Evolutionary conservation across 371 early-diverging fungal genomes (phyloP).

Genomic region (Neoconidiobolus thromboides): DNA sequence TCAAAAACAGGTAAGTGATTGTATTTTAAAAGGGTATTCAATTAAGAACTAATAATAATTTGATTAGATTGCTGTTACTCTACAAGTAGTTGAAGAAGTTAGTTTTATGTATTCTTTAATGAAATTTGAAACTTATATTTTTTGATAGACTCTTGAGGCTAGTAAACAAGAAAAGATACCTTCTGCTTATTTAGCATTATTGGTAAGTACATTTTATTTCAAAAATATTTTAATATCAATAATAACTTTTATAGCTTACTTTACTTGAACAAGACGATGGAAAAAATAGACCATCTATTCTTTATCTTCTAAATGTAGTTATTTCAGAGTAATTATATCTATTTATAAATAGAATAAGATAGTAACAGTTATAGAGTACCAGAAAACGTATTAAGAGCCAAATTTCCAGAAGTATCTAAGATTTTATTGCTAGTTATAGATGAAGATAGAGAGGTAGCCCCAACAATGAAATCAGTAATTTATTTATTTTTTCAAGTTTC

Average conservation of each 20-base stretch:
- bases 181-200: conserved; percentile 72
- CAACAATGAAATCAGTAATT: conserved; percentile 39
- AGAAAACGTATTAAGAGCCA: conserved; percentile 34
- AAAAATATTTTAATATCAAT: background rate
- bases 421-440: conserved; percentile 35
- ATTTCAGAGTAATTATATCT: conserved; percentile 38
- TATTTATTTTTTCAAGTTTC: background rate
- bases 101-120: background rate
- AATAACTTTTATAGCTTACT: conserved; percentile 38
- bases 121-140: conserved; percentile 4
- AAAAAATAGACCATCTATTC: conserved; percentile 40
- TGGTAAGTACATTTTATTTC: conserved; percentile 25
- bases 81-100: conserved; percentile 76
- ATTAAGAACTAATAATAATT: background rate
- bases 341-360: conserved; percentile 11
- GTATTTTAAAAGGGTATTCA: background rate
- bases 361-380: conserved; percentile 21
- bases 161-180: conserved; percentile 42
- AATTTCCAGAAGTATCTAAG: conserved; percentile 34
- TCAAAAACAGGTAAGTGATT: conserved; percentile 38
- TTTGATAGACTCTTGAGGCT: conserved; percentile 44
- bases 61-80: conserved; percentile 39
- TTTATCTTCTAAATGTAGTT: conserved; percentile 63
- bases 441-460: conserved; percentile 39
- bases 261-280: conserved; percentile 29